phyloP scores from a whole-genome alignment of 495 filamentous ascomycete species.

The Penicillium tannophilum region DNA sequence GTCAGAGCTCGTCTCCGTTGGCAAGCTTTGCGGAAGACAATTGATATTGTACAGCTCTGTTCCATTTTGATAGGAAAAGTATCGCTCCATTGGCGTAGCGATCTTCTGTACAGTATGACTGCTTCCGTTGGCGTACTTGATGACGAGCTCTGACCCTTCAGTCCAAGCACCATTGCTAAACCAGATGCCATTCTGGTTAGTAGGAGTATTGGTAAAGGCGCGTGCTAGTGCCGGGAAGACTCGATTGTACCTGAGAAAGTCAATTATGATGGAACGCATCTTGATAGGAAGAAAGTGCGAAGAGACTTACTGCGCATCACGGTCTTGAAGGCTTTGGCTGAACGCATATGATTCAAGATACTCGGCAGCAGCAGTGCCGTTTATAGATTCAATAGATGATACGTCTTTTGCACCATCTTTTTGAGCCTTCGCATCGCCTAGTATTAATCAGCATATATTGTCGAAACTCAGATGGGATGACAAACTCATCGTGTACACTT shows the following conservation, averaged over 20 bases:
- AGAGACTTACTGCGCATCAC: conserved; percentile 38
- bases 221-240: conserved; percentile 28
- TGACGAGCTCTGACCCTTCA: conserved; percentile 21
- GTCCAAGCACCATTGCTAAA: conserved; percentile 24
- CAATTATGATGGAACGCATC: neutral
- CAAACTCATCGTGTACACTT: conserved; percentile 35
- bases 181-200: conserved; percentile 26
- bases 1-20: conserved; percentile 9
- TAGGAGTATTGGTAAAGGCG: conserved; percentile 26
- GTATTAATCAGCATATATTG: neutral
- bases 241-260: conserved; percentile 29
- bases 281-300: neutral
- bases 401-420: conserved; percentile 15
- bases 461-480: neutral
- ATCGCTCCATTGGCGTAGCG: conserved; percentile 24
- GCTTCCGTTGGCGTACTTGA: conserved; percentile 28
- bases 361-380: conserved; percentile 33
- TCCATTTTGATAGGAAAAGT: conserved; percentile 28
- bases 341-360: conserved; percentile 26
- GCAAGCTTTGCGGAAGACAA: conserved; percentile 25
- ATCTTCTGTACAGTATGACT: conserved; percentile 20
- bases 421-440: conserved; percentile 27
- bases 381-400: conserved; percentile 34
- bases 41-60: conserved; percentile 22
- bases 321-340: conserved; percentile 33